Conservation (phyloP, 106 monocot genomes). For the Chionographis japonica region DNA sequence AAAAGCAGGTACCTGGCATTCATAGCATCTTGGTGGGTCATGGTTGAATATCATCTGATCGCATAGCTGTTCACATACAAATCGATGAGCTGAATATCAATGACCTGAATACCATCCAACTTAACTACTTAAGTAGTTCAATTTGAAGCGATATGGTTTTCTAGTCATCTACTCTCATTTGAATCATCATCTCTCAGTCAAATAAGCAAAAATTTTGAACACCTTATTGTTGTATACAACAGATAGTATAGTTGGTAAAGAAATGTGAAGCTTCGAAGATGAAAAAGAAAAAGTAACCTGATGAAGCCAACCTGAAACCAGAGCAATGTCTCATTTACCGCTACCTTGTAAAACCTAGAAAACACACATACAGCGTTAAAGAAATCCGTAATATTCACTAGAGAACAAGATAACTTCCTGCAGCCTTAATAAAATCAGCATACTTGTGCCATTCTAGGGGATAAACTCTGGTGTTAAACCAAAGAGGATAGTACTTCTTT, state of each 20-base stretch:
- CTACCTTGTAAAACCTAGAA: conserved; percentile 88
- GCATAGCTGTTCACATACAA: conserved; percentile 74
- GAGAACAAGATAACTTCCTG: not conserved
- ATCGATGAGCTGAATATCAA: conserved; percentile 27
- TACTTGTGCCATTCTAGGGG: not conserved
- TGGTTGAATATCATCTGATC: conserved; percentile 94
- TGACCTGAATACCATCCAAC: conserved; percentile 18
- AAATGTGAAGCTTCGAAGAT: not conserved
- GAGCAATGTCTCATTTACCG: conserved; percentile 57
- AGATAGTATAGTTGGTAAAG: no score
- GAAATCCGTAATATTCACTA: not conserved
- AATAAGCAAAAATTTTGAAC: no score
- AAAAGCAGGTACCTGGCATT: conserved; percentile 65
- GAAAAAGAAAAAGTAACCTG: conserved; percentile 22
- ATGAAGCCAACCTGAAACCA: conserved; percentile 97
- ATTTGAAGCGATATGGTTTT: conserved; percentile 10
- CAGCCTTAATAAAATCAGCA: not conserved
- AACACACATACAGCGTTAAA: conserved; percentile 6
- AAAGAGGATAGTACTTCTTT: not conserved
- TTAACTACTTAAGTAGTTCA: conserved; percentile 18
- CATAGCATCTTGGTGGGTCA: conserved; percentile 72
- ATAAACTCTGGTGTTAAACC: not conserved
- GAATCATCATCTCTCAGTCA: no score
- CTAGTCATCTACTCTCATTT: not conserved
- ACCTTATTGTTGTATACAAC: no score